Evolutionary conservation across 2,329 filamentous ascomycete genomes (phyloP), one percentile per base, ranked within the genome.

Genomic region (Aspergillus alliaceus): DNA sequence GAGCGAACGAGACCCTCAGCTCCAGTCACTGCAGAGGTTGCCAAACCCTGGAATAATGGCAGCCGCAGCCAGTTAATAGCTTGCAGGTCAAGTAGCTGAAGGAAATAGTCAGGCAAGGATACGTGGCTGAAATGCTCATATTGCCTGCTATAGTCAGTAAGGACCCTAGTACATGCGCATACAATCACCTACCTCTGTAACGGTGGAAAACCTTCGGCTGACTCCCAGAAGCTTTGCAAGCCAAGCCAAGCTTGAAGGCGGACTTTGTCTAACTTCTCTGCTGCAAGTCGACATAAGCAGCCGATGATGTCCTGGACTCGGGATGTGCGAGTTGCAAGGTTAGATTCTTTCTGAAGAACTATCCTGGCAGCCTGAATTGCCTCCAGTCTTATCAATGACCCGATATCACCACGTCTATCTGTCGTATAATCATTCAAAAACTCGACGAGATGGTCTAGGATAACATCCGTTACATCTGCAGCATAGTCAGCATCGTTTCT

Each of bases 241-340:
- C 75, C 78, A 37, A 67, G 69, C 76, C 78, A 80, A 34, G 78
- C 78, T 59, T 77, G 72, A 39, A 84, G 78, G 24, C 95, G 86
- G 18, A 98, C 89, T 60, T 91, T 90, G 72, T 98, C 93, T 2
- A 98, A 82, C 71, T 96, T 97, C 74, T 99, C 95, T 0, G 90
- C 85, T 2, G 91, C 87, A 14, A 98, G 81, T 1, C 92, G 84
- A 31, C 90, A 78, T 3, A 85, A 69, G 47, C 78, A 76, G 15
- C 66, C 66, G n/a, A 75, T 59, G 2, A 78, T 55, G 9, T 64
- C 57, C 49, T 71, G 63, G 4, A 69, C 51, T 22, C 64, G 59
- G 39, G 58, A 18, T 24, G 64, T 57, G 25, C 56, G 62, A 37
- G 51, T 31, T 18, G 54, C 40, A 42, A 53, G 40, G 7, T 20